phyloP scores from a whole-genome alignment of 305 asterid species.

The Fraxinus baroniana region DNA sequence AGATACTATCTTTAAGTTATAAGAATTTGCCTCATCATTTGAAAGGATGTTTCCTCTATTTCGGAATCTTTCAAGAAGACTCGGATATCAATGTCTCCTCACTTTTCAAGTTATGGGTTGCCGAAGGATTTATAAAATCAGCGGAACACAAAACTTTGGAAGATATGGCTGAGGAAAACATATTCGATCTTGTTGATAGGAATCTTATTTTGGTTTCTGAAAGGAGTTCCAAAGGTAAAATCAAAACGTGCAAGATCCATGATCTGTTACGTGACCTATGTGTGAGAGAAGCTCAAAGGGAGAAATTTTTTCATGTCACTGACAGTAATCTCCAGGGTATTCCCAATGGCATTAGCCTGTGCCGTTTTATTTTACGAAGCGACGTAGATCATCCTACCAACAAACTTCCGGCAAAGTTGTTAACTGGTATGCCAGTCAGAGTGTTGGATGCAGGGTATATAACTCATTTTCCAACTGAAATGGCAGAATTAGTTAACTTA shows the following conservation, averaged over 20 bases:
- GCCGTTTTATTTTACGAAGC: background rate
- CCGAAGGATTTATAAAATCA: constrained; percentile 2
- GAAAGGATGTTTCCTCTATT: background rate
- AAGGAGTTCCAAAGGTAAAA: constrained; percentile 15
- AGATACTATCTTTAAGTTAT: constrained; percentile 12
- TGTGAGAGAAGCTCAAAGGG: constrained; percentile 15
- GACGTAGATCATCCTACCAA: background rate
- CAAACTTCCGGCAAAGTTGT: background rate
- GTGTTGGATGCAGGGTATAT: background rate
- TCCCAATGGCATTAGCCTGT: background rate
- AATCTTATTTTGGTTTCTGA: constrained; percentile 18
- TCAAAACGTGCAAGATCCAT: constrained; percentile 24
- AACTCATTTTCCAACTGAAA: background rate
- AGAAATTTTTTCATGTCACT: background rate
- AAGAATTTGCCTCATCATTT: constrained; percentile 7
- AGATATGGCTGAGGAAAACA: constrained; percentile 14
- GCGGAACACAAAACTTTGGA: constrained; percentile 2
- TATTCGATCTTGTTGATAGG: constrained; percentile 24
- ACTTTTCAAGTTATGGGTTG: constrained; percentile 11
- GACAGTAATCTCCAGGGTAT: background rate
- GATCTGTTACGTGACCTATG: constrained; percentile 28
- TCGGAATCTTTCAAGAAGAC: background rate
- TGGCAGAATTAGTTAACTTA: background rate
- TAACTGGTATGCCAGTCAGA: background rate
- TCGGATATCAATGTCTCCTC: background rate